These are phyloP conservation scores for Calonectria pauciramosa DNA, from an alignment of 2,329 filamentous ascomycete genomes.

Conservation along the genomic window DNA sequence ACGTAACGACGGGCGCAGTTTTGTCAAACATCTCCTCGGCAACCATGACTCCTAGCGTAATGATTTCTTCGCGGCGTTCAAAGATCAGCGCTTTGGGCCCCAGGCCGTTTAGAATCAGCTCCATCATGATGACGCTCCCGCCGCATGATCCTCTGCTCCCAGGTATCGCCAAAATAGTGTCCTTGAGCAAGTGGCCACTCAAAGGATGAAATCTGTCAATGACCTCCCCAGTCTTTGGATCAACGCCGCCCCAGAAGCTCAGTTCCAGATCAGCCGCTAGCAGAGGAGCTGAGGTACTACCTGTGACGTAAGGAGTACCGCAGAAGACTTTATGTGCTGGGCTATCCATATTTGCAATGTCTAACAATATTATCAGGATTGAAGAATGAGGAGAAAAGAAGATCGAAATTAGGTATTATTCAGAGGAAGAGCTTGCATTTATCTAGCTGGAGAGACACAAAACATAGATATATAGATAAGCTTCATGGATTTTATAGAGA, in stretches of 20 bases:
- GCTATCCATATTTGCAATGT: neutral
- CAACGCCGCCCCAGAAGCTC: conserved; percentile 63
- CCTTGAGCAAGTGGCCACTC: conserved; percentile 47
- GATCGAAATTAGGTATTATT: neutral
- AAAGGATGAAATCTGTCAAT: conserved; percentile 60
- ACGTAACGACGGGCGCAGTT: conserved; percentile 55
- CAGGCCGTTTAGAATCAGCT: conserved; percentile 56
- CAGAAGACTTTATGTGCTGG: conserved; percentile 10
- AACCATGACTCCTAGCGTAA: conserved; percentile 60
- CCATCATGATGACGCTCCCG: conserved; percentile 60
- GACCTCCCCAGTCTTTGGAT: conserved; percentile 55
- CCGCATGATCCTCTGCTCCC: conserved; percentile 62
- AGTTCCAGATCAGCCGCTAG: conserved; percentile 47
- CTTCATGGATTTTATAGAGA: too few relatives aligned
- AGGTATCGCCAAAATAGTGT: conserved; percentile 57
- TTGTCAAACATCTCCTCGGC: conserved; percentile 55
- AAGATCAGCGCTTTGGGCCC: conserved; percentile 58
- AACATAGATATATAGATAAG: too few relatives aligned
- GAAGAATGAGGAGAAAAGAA: neutral
- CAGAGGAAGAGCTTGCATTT: too few relatives aligned
- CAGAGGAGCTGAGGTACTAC: conserved; percentile 45
- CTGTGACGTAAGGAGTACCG: conserved; percentile 41
- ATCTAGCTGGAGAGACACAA: too few relatives aligned
- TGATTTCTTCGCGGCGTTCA: conserved; percentile 56
- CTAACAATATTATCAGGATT: neutral